Evolutionary conservation across 176 grass and related monocot species (phyloP), one percentile per base, ranked within the genome.

Genomic region (Bothriochloa decipiens): DNA sequence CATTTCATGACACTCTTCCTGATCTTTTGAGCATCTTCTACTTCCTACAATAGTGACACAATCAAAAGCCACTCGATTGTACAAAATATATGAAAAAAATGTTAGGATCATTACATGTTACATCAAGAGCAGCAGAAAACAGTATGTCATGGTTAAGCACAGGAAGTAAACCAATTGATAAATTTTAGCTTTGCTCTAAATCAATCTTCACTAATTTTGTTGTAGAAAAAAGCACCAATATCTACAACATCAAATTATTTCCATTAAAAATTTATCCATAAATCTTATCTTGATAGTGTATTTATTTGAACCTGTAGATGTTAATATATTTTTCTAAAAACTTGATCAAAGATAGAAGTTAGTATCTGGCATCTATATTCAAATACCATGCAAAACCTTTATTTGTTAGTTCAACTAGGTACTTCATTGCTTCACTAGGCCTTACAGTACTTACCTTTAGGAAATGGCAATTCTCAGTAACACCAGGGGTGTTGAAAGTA

Each of bases 401-500:
- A 18, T 42, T 67, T 18, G 49, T 33, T 43, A 10, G 70, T 49
- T 57, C 29, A 74, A 32, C 55, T 58, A 55, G 8, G 11, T 43
- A 46, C 35, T 37, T 36, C 53, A 65, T 36, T 53, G 39, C 65
- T 37, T 61, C 46, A 41, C 57, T 26, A 80, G 10, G 22, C 40
- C 39, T 78, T 36, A 81, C 14, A 20, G 69, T 53, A 86, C 64
- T 70, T 84, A 98, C 93, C 96, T 98, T 98, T 49, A 98, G 81
- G 76, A 95, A 98, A 79, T 98, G 93, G 46, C 96, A 98, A 81
- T 98, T 88, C 82, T 98, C 93, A 76, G 66, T 45, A 70, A 98
- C 96, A 76, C 96, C 93, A 46, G 96, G 93, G 39, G 96, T 98
- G 70, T 95, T 95, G 82, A 98, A 98, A 77, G 96, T 98, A 87